Evolutionary conservation across 805 yeast genomes (phyloP).

Genomic region (Metschnikowia vanudenii): DNA sequence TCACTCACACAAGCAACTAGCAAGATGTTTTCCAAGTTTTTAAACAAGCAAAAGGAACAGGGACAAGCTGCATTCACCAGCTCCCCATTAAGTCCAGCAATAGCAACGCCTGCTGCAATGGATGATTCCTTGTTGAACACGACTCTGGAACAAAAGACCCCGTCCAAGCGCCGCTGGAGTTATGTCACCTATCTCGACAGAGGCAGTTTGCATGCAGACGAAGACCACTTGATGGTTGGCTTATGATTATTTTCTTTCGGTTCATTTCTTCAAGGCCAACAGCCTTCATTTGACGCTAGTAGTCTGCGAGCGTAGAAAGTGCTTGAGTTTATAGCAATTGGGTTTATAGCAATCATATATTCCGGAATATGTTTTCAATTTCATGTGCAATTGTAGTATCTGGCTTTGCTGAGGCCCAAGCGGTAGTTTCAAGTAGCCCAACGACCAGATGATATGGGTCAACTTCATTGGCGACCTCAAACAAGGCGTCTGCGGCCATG

Average conservation of each 20-base stretch:
- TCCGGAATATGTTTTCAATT: slow-evolving; percentile 2
- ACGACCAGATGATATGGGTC: neutral
- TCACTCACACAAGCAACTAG: neutral
- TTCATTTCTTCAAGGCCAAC: neutral
- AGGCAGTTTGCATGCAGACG: slow-evolving; percentile 22
- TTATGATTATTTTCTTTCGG: slow-evolving; percentile 7
- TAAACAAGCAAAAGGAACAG: slow-evolving; percentile 16
- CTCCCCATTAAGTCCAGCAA: neutral
- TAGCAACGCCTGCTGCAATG: slow-evolving; percentile 1
- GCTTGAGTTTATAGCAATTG: too few species aligned
- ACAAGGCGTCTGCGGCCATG: slow-evolving; percentile 43
- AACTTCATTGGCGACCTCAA: slow-evolving; percentile 32
- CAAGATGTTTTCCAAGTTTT: slow-evolving; percentile 18
- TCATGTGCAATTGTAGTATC: neutral
- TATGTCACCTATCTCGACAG: slow-evolving; percentile 19
- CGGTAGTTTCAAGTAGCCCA: neutral
- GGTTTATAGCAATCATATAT: slow-evolving; percentile 6
- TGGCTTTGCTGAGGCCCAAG: slow-evolving; percentile 2
- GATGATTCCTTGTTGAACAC: slow-evolving; percentile 11
- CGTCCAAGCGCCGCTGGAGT: slow-evolving; percentile 21
- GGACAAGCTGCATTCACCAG: slow-evolving; percentile 2
- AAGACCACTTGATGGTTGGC: slow-evolving; percentile 22
- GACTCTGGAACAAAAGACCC: neutral
- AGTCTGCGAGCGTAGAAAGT: neutral
- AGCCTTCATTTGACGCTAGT: neutral